Evolutionary conservation across 441 rosid species (phyloP), one percentile per base, ranked within the genome.

Genomic region (Rhodomyrtus psidioides): DNA sequence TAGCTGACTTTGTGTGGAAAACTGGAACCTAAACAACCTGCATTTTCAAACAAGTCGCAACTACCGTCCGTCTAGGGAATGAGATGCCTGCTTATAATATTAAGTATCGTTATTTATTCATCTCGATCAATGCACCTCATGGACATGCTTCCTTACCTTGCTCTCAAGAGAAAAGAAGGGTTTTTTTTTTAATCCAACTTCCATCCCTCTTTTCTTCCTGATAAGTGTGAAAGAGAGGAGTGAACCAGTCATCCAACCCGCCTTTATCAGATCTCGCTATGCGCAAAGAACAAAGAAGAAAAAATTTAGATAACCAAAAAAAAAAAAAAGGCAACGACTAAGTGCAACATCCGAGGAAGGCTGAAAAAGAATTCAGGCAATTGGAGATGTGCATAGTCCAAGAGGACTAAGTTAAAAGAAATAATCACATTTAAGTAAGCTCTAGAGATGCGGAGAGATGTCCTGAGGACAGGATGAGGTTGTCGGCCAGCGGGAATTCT

Each of bases 401-500:
- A 70, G 79, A 39, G 79, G 46, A 39, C 26, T 70, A 19, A 70
- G n/a, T 70, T 70, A 39, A 70, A 70, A 70, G 79, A 70, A 70
- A 49, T 70, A 70, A 39, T 70, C 49, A 12, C 79, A 70, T 70
- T 70, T 70, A 39, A 70, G 79, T 70, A 12, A 70, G 49, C 79
- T 70, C 79, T 70, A 83, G 54, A 56, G 53, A 76, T 39, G 53
- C 58, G 83, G 81, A 76, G 51, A 79, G 51, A 53, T 75, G 65
- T 46, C 83, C 49, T 58, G 49, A 85, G 81, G 86, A 82, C 86
- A 87, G 84, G 87, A 87, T 65, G 65, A 83, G 59, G 55, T 53
- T 70, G 88, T 55, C 57, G 57, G 88, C 85, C 85, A 55, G 83
- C n/a, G 39, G 85, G 84, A 44, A 28, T 86, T 49, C 86, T 21